Conservation (phyloP, 441 rosid genomes). For the Corymbia citriodora region DNA sequence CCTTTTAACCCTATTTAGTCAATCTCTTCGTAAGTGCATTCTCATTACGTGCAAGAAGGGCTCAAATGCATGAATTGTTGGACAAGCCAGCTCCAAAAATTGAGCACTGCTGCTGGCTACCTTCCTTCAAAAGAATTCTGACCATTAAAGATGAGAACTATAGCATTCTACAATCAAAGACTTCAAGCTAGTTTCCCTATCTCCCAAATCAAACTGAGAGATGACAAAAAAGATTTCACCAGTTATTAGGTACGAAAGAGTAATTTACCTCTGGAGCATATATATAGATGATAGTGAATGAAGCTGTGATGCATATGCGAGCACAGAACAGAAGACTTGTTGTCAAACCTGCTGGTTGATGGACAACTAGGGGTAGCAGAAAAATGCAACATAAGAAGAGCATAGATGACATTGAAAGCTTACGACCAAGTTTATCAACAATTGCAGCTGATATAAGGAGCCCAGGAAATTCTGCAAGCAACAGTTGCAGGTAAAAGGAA, state of each 20-base stretch:
- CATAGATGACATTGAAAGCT: constrained; percentile 68
- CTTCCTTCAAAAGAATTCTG: not conserved
- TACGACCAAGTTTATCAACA: constrained; percentile 80
- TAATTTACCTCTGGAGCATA: constrained; percentile 84
- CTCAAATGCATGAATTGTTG: not conserved
- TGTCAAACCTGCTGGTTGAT: constrained; percentile 50
- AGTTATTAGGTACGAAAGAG: not conserved
- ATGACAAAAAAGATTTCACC: not conserved
- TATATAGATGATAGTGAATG: constrained; percentile 65
- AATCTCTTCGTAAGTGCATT: not conserved
- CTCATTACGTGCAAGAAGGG: not conserved
- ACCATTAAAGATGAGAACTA: not conserved
- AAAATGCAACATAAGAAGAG: constrained; percentile 57
- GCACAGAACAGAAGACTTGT: constrained; percentile 70
- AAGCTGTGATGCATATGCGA: constrained; percentile 80
- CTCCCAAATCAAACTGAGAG: not conserved
- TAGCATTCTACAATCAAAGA: not conserved
- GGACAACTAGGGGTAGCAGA: constrained; percentile 66
- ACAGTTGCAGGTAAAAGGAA: constrained; percentile 1
- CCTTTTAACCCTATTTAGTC: not conserved
- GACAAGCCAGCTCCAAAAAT: not conserved
- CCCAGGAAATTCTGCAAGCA: constrained; percentile 69
- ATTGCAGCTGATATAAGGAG: constrained; percentile 58
- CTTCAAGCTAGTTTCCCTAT: not conserved
- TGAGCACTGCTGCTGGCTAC: not conserved